These are phyloP conservation scores for Capsicum chinense DNA, from an alignment of 257 asterid genomes.

Conservation along the genomic window DNA sequence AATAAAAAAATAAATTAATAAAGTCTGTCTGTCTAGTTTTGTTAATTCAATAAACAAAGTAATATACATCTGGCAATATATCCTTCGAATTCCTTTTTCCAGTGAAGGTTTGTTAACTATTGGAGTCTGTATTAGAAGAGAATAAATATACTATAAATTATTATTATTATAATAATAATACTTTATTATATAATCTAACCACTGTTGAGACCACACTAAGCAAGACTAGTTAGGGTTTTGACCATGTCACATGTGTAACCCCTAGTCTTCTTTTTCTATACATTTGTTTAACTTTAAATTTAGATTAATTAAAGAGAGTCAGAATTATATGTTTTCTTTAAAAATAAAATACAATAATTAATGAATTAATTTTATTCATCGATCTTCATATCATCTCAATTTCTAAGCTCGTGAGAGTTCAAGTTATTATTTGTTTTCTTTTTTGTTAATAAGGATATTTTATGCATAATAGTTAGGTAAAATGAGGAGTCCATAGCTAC, in stretches of 20 bases:
- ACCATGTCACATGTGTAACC: background rate
- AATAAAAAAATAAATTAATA: background rate
- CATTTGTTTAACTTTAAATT: background rate
- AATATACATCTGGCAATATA: background rate
- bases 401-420: background rate
- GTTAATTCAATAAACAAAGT: constrained; percentile 8
- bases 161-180: background rate
- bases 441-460: no score
- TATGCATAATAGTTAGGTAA: no score
- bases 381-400: background rate
- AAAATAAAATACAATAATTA: background rate
- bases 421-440: background rate
- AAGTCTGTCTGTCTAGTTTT: background rate
- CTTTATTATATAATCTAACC: background rate
- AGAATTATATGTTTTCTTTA: background rate
- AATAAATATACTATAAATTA: background rate
- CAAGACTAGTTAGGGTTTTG: constrained; percentile 25
- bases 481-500: no score
- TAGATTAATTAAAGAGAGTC: background rate
- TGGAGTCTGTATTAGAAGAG: constrained; percentile 18
- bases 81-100: constrained; percentile 24
- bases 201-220: background rate
- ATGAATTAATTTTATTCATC: background rate
- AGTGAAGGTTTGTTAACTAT: constrained; percentile 35
- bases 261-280: constrained; percentile 6